Conservation (phyloP, 148 eudicot species). For the Hydrangea macrophylla region DNA sequence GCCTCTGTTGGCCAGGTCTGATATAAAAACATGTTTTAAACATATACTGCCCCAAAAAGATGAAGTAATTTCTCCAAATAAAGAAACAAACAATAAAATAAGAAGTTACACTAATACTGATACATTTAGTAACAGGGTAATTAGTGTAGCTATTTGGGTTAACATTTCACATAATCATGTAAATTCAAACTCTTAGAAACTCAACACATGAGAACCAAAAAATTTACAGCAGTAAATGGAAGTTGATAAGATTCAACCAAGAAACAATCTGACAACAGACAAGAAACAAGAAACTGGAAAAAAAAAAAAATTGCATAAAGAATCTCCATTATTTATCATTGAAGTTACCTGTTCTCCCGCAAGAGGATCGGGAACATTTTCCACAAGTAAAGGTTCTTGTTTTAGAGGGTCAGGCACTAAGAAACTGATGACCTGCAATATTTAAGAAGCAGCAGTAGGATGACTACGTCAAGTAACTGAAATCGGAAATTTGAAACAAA, state of each 20-base stretch:
- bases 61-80: no score
- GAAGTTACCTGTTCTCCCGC: slow-evolving; percentile 88
- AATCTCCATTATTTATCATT: slow-evolving; percentile 1
- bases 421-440: slow-evolving; percentile 58
- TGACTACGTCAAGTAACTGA: slow-evolving; percentile 9
- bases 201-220: neutral
- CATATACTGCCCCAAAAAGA: neutral
- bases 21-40: slow-evolving; percentile 5
- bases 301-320: neutral
- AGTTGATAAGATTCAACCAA: neutral
- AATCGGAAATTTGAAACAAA: no score
- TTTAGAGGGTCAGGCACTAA: slow-evolving; percentile 68
- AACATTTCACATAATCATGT: no score
- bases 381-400: slow-evolving; percentile 81
- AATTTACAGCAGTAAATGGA: neutral
- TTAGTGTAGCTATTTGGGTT: neutral
- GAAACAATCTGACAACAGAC: neutral
- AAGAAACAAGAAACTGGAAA: neutral
- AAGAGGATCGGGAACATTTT: slow-evolving; percentile 86
- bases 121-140: neutral
- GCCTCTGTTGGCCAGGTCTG: slow-evolving; percentile 99
- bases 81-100: no score
- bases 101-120: neutral
- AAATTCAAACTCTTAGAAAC: neutral
- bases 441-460: slow-evolving; percentile 9